phyloP scores from a whole-genome alignment of 805 yeast genomes.

The Wickerhamomyces rabaulensis region DNA sequence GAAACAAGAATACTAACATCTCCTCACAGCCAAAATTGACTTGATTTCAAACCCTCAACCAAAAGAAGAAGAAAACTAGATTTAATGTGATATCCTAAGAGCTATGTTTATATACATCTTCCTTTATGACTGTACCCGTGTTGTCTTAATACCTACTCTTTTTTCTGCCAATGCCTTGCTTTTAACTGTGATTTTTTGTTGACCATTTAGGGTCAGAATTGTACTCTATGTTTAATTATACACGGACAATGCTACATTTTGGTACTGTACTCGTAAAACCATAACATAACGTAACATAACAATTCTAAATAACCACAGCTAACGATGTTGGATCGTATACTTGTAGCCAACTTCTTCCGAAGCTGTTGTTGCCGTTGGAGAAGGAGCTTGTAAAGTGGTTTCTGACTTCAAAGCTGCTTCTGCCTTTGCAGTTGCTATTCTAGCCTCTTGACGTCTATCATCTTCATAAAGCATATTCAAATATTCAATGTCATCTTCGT shows the following conservation, averaged over 20 bases:
- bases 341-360: constrained; percentile 3
- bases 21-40: constrained; percentile 14
- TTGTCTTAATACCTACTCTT: not conserved
- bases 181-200: not conserved
- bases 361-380: not conserved
- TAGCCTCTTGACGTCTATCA: not conserved
- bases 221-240: not conserved
- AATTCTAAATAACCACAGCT: no score
- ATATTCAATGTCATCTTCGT: constrained; percentile 22
- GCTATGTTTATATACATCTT: not conserved
- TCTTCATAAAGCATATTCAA: constrained; percentile 18
- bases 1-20: constrained; percentile 9
- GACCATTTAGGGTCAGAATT: not conserved
- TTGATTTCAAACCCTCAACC: constrained; percentile 17
- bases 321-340: constrained; percentile 2
- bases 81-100: not conserved
- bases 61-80: constrained; percentile 2
- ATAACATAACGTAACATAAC: no score
- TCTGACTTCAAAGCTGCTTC: not conserved
- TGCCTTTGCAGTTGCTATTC: not conserved
- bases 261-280: not conserved
- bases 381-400: not conserved
- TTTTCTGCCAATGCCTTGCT: not conserved
- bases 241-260: not conserved
- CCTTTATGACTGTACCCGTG: no score